Evolutionary conservation across 805 yeast species (phyloP), one percentile per base, ranked within the genome.

Genomic region (Metschnikowia borealis): DNA sequence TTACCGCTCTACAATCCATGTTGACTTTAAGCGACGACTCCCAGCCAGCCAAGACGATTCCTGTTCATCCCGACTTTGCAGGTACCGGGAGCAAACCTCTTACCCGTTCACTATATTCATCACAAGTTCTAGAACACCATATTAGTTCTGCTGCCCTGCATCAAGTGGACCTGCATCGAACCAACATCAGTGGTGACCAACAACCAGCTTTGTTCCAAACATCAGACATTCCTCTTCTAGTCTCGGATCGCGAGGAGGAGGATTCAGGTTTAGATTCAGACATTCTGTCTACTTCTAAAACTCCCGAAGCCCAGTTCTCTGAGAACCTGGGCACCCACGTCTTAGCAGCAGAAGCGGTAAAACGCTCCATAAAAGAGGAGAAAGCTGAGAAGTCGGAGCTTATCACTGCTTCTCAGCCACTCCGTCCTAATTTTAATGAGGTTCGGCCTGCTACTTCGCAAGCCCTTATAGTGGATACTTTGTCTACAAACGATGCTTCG

Each of bases 161-260:
- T 18, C 31, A 32, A 32, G 21, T 38, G 18, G 31, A 23, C 11
- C 11, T n/a, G 45, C 38, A 37, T 34, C 31, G 7, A 33, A 20
- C 29, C 18, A 42, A 20, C n/a, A 15, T n/a, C 20, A 10, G 45
- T 39, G 43, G 45, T 20, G 45, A 21, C 21, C 38, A 20, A 20
- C 15, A 42, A n/a, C 10, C 38, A n/a, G 17, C 37, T 14, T 21
- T 32, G 45, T n/a, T 42, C 23, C 45, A 42, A n/a, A 20, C 45
- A 20, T 23, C 23, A 35, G 73, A 69, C 49, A 59, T 68, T 42
- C 74, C 74, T 8, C 60, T 62, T 31, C 58, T 69, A 21, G 59
- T 69, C 11, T 61, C 71, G 29, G 74, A 69, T 47, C 54, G 61
- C 55, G 61, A 57, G 32, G 73, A 66, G 35, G 67, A 56, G 21